A percentile compares a stretch with the other conserved stretches of the same genome.
These are phyloP conservation scores for Ascochyta clinopodiicola DNA, from an alignment of 2,329 filamentous ascomycete species.

Conservation along the genomic window DNA sequence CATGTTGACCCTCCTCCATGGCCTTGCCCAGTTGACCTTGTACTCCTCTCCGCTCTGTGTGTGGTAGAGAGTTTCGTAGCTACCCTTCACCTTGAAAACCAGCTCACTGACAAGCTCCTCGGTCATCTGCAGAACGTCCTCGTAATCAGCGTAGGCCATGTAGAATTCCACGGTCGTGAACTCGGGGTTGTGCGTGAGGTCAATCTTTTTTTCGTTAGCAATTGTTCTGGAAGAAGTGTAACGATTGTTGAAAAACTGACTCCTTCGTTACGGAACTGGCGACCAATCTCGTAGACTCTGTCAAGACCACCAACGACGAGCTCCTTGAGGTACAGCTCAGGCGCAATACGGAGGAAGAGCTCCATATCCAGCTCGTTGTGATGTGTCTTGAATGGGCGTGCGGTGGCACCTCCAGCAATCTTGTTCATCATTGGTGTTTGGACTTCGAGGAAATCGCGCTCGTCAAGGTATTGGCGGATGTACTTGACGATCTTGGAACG, in stretches of 20 bases:
- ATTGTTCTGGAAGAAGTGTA: no score
- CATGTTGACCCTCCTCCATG: constrained; percentile 95
- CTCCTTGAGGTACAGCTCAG: constrained; percentile 97
- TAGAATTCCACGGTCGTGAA: constrained; percentile 99
- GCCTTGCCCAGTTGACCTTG: constrained; percentile 93
- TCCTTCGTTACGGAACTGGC: constrained; percentile 94
- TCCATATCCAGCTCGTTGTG: constrained; percentile 97
- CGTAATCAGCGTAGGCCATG: constrained; percentile 68
- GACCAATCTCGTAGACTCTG: constrained; percentile 93
- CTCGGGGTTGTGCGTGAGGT: constrained; percentile 95
- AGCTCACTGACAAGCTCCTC: constrained; percentile 91
- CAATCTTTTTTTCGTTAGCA: constrained; percentile 59
- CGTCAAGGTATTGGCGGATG: constrained; percentile 87
- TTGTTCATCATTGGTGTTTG: constrained; percentile 96
- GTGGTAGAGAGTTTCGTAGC: constrained; percentile 84
- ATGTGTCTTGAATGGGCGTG: constrained; percentile 91
- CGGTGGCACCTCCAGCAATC: constrained; percentile 93
- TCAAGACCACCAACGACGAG: constrained; percentile 91
- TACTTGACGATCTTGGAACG: constrained; percentile 88
- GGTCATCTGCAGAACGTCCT: constrained; percentile 88
- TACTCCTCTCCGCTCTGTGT: constrained; percentile 86
- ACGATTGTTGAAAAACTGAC: constrained; percentile 68
- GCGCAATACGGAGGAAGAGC: constrained; percentile 92
- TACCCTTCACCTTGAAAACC: constrained; percentile 86
- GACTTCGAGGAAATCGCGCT: constrained; percentile 87